Evolutionary conservation across 345 rosid species (phyloP).

Genomic region (Toxicodendron radicans): DNA sequence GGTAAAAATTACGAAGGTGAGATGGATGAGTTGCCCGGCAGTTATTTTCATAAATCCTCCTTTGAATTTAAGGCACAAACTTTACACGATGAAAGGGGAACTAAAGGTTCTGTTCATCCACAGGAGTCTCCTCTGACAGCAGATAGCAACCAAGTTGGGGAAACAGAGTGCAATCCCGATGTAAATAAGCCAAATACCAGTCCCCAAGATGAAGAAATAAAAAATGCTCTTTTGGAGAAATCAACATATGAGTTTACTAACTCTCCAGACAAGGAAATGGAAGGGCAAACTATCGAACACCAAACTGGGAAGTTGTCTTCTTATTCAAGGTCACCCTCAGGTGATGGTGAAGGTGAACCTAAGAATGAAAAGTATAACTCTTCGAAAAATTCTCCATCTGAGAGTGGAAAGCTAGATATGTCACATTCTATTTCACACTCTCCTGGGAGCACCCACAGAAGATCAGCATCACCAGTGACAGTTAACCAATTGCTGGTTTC

Average conservation of each 20-base stretch:
- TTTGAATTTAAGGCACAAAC: constrained; percentile 21
- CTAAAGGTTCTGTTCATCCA: constrained; percentile 30
- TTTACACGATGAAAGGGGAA: constrained; percentile 21
- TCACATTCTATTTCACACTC: constrained; percentile 17
- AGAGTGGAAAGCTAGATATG: constrained; percentile 4
- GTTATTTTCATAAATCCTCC: constrained; percentile 27
- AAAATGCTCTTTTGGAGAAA: background rate
- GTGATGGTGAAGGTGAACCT: constrained; percentile 7
- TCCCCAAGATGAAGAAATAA: background rate
- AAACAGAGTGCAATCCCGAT: background rate
- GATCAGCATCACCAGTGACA: background rate
- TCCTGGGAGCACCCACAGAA: background rate
- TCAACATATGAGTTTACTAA: background rate
- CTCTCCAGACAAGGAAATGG: constrained; percentile 1
- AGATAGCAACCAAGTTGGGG: constrained; percentile 8
- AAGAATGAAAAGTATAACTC: background rate
- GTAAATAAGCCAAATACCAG: background rate
- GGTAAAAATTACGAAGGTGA: constrained; percentile 26
- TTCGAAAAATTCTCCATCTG: constrained; percentile 7
- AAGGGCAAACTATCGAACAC: constrained; percentile 11
- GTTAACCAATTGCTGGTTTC: constrained; percentile 4
- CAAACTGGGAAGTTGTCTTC: constrained; percentile 2
- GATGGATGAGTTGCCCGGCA: constrained; percentile 29
- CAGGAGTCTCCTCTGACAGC: constrained; percentile 26
- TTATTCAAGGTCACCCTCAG: background rate